A percentile compares a stretch with the other conserved stretches of the same genome.
Conservation (phyloP, 345 rosid genomes). For the Mallotus nudiflorus region DNA sequence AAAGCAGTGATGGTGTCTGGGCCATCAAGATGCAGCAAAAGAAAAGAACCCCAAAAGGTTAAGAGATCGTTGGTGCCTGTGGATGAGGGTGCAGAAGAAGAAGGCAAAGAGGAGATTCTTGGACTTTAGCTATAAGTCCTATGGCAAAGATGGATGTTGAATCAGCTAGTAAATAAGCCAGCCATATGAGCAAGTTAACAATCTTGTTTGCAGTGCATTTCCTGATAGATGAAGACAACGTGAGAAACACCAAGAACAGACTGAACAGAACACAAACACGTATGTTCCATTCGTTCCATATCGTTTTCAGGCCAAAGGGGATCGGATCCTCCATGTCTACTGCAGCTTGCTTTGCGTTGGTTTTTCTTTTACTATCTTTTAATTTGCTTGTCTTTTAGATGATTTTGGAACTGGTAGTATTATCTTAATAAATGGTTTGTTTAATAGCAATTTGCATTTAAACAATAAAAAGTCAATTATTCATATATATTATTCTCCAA, state of each 20-base stretch:
- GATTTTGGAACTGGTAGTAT: no score
- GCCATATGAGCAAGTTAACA: slow-evolving; percentile 19
- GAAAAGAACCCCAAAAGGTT: slow-evolving; percentile 7
- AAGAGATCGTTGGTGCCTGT: neutral
- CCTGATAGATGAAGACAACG: slow-evolving; percentile 14
- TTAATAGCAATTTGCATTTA: no score
- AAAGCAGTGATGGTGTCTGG: slow-evolving; percentile 6
- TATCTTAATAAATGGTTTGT: no score
- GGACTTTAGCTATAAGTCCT: slow-evolving; percentile 27
- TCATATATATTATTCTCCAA: no score
- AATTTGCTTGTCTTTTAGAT: no score
- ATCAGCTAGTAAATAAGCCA: slow-evolving; percentile 26
- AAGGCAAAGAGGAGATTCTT: neutral
- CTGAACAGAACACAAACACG: slow-evolving; percentile 24
- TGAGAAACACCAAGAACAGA: slow-evolving; percentile 19
- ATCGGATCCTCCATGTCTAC: neutral
- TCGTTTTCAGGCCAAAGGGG: neutral
- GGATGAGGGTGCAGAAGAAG: no score
- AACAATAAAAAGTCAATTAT: no score
- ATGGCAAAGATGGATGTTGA: slow-evolving; percentile 15
- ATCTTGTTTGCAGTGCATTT: neutral
- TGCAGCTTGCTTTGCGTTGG: no score
- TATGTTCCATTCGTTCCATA: slow-evolving; percentile 25
- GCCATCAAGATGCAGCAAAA: slow-evolving; percentile 8
- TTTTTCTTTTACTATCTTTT: no score